phyloP scores from a whole-genome alignment of 352 stramenopile genomes.

The Thalassiosira exigua region DNA sequence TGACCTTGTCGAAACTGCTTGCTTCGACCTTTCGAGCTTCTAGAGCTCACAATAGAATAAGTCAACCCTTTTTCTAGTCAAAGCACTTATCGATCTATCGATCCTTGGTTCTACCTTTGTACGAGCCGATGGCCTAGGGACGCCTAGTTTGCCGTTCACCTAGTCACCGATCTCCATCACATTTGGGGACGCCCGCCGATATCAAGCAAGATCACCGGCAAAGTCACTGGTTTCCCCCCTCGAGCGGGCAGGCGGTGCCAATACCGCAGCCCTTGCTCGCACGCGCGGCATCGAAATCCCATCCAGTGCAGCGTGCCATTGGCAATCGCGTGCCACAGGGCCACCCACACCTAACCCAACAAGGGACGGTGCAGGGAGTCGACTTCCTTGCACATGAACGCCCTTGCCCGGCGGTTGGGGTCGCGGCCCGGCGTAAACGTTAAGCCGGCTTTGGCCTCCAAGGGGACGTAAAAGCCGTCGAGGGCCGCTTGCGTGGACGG shows the following conservation, averaged over 20 bases:
- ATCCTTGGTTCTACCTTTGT: too few relatives aligned
- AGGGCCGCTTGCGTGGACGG: constrained; percentile 47
- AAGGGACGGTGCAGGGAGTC: constrained; percentile 69
- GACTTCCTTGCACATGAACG: constrained; percentile 72
- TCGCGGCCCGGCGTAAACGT: constrained; percentile 56
- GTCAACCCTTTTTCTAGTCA: too few relatives aligned
- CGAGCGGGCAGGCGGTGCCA: constrained; percentile 77
- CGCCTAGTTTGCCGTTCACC: too few relatives aligned
- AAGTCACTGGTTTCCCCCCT: too few relatives aligned
- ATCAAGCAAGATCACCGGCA: too few relatives aligned
- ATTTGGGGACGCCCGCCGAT: too few relatives aligned
- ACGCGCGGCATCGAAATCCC: constrained; percentile 70
- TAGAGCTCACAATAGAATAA: too few relatives aligned
- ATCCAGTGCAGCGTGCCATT: constrained; percentile 21
- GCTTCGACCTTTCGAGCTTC: too few relatives aligned
- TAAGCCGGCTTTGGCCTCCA: constrained; percentile 45
- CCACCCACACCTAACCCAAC: constrained; percentile 61
- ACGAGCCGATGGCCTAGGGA: too few relatives aligned
- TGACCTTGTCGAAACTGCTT: too few relatives aligned
- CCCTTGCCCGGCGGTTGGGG: constrained; percentile 36
- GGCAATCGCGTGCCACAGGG: constrained; percentile 36
- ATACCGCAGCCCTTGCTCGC: constrained; percentile 53
- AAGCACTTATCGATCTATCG: too few relatives aligned
- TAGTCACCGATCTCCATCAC: too few relatives aligned
- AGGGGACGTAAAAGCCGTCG: constrained; percentile 56